Evolutionary conservation across 2,329 filamentous ascomycete genomes (phyloP).

Genomic region (Cucurbitaria berberidis): DNA sequence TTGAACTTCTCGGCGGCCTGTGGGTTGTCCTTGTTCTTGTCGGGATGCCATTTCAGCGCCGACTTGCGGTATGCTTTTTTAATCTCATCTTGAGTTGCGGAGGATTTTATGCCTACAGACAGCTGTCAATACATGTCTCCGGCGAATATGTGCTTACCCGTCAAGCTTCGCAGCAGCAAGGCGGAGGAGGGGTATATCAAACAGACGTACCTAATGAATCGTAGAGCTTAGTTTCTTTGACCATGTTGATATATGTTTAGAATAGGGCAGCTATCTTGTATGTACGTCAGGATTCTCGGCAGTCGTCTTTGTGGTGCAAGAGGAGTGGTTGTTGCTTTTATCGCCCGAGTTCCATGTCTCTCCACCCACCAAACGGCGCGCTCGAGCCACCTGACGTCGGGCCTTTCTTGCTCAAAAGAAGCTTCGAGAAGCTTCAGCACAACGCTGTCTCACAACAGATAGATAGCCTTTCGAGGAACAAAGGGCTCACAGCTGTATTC

Average conservation of each 20-base stretch:
- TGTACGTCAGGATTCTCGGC: slow-evolving; percentile 12
- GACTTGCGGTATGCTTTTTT: slow-evolving; percentile 95
- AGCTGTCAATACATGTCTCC: slow-evolving; percentile 24
- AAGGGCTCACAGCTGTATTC: neutral
- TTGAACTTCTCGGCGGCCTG: slow-evolving; percentile 93
- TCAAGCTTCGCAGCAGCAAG: slow-evolving; percentile 12
- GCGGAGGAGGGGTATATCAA: slow-evolving; percentile 30
- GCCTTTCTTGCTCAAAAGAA: slow-evolving; percentile 29
- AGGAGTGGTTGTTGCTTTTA: slow-evolving; percentile 38
- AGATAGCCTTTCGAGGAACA: slow-evolving; percentile 8
- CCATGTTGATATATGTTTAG: slow-evolving; percentile 65
- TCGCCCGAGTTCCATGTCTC: slow-evolving; percentile 34
- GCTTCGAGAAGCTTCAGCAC: slow-evolving; percentile 48
- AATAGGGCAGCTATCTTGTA: slow-evolving; percentile 17
- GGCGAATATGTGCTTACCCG: slow-evolving; percentile 10
- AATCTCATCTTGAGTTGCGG: slow-evolving; percentile 88
- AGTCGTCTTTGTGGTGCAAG: slow-evolving; percentile 21
- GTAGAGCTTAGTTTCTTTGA: slow-evolving; percentile 95
- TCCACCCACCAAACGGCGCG: slow-evolving; percentile 35
- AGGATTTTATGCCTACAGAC: slow-evolving; percentile 68
- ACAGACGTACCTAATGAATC: slow-evolving; percentile 68
- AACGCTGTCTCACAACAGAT: slow-evolving; percentile 10
- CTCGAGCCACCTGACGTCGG: slow-evolving; percentile 26
- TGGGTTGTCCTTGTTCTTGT: slow-evolving; percentile 96
- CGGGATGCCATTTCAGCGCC: slow-evolving; percentile 90